These are phyloP conservation scores for Adansonia grandidieri DNA, from an alignment of 441 rosid genomes.

Conservation along the genomic window DNA sequence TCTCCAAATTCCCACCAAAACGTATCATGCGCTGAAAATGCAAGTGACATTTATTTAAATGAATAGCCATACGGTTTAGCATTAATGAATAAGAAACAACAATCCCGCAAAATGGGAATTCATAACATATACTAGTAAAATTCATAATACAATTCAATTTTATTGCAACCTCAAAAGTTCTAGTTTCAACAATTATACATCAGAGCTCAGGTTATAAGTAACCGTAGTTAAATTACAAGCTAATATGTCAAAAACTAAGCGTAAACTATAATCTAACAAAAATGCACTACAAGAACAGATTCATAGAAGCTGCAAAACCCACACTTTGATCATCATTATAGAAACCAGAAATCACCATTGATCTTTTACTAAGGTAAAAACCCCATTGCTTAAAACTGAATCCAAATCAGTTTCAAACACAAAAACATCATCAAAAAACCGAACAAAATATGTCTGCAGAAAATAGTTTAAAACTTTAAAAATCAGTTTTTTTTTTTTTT, in stretches of 20 bases:
- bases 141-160: not conserved
- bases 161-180: conserved; percentile 4
- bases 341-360: not conserved
- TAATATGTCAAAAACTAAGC: not conserved
- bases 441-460: not conserved
- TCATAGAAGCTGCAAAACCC: conserved; percentile 8
- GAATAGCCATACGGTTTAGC: not conserved
- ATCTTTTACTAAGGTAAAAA: not conserved
- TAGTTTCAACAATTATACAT: conserved; percentile 11
- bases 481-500: too few species aligned
- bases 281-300: conserved; percentile 17
- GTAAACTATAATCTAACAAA: not conserved
- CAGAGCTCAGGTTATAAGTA: not conserved
- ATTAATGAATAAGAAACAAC: not conserved
- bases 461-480: not conserved
- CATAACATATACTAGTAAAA: conserved; percentile 10
- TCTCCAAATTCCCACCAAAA: not conserved
- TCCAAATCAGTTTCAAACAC: conserved; percentile 9
- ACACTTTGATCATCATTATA: not conserved
- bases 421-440: not conserved
- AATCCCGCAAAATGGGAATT: not conserved
- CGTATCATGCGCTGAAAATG: too few species aligned
- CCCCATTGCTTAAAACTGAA: conserved; percentile 15
- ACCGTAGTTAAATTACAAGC: not conserved
- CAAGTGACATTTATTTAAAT: not conserved